A percentile compares a stretch with the other conserved stretches of the same genome.
phyloP scores from a whole-genome alignment of 805 yeast genomes.

The Limtongia smithiae region DNA sequence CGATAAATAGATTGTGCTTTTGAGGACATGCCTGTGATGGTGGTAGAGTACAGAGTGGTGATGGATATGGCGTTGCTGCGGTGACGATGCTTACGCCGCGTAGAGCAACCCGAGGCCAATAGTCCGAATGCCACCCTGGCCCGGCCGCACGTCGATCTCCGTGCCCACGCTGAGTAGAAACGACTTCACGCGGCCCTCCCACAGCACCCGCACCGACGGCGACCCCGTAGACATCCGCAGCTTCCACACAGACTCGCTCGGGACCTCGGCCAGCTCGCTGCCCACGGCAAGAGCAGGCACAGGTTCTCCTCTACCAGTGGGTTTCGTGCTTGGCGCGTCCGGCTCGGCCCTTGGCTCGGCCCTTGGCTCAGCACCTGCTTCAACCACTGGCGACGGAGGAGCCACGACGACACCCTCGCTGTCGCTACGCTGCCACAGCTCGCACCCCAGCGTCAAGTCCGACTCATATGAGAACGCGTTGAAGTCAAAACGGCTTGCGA shows the following conservation, averaged over 20 bases:
- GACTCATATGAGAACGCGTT: constrained; percentile 88
- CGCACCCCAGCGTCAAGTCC: constrained; percentile 81
- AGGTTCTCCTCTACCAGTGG: background rate
- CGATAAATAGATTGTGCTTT: too few species aligned
- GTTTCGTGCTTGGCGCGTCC: too few species aligned
- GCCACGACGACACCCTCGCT: background rate
- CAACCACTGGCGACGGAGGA: too few species aligned
- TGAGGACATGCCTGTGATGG: too few species aligned
- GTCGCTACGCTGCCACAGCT: constrained; percentile 50
- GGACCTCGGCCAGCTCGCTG: background rate
- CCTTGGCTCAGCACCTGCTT: background rate
- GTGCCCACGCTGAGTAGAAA: constrained; percentile 75
- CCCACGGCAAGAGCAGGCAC: background rate
- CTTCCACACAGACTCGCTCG: constrained; percentile 20
- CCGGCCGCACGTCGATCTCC: constrained; percentile 46
- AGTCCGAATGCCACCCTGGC: constrained; percentile 46
- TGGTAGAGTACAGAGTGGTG: too few species aligned
- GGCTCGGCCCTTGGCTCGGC: background rate
- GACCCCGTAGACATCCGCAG: constrained; percentile 42
- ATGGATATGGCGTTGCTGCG: too few species aligned
- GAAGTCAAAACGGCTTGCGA: constrained; percentile 82
- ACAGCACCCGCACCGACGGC: constrained; percentile 57
- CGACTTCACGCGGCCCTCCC: constrained; percentile 87
- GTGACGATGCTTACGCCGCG: constrained; percentile 46
- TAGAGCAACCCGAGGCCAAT: constrained; percentile 63